These are phyloP conservation scores for Trametes meyenii DNA, from an alignment of 768 basidiomycete genomes.

Conservation along the genomic window DNA sequence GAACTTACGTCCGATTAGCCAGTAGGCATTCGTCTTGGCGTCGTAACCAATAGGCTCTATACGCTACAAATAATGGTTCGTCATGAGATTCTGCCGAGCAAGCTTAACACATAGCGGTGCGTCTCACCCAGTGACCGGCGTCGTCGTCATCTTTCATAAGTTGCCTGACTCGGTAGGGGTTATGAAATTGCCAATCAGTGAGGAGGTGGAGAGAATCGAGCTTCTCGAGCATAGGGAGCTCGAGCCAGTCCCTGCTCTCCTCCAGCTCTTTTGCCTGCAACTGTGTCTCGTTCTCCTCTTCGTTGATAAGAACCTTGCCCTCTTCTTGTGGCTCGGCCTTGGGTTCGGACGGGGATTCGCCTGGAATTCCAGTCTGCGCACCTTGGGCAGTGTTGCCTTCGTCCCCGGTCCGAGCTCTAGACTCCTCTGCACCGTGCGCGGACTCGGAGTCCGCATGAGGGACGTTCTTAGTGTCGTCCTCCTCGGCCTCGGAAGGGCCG, in stretches of 20 bases:
- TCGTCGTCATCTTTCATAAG: constrained; percentile 84
- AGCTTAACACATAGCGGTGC: neutral
- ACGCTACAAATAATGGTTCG: constrained; percentile 48
- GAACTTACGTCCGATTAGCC: constrained; percentile 77
- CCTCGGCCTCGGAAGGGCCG: constrained; percentile 16
- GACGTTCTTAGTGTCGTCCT: constrained; percentile 25
- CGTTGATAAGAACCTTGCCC: neutral
- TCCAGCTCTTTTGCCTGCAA: constrained; percentile 27
- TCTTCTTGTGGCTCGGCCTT: constrained; percentile 17
- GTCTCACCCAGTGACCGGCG: constrained; percentile 71
- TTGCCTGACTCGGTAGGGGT: constrained; percentile 65
- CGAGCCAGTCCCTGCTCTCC: constrained; percentile 66
- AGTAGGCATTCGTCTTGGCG: constrained; percentile 75
- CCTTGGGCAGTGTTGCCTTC: neutral
- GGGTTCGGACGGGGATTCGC: neutral
- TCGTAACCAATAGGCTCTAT: constrained; percentile 88
- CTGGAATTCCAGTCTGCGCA: neutral
- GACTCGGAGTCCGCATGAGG: neutral
- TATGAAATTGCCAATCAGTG: constrained; percentile 88
- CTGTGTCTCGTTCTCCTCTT: constrained; percentile 3
- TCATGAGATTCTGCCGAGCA: neutral
- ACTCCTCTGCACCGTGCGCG: neutral
- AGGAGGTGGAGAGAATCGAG: constrained; percentile 75
- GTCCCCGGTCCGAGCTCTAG: neutral
- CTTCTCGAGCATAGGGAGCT: constrained; percentile 70